A percentile compares a stretch with the other conserved stretches of the same genome.
Evolutionary conservation across 2,329 filamentous ascomycete genomes (phyloP).

Genomic region (Fusarium cyanostomum): DNA sequence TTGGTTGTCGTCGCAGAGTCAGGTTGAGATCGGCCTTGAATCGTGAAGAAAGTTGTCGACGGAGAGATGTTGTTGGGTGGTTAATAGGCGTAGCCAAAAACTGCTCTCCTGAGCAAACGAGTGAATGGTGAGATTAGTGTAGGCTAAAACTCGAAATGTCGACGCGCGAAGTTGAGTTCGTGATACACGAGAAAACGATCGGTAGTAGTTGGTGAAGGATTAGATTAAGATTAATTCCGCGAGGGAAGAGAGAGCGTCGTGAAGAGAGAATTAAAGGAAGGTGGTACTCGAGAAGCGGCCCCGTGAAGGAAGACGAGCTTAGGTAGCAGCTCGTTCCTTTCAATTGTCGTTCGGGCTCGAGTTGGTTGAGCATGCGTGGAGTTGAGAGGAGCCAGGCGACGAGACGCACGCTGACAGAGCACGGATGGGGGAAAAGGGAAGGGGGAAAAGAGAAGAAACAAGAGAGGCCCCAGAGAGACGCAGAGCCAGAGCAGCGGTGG

Average conservation of each 20-base stretch:
- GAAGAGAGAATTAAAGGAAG: slow-evolving; percentile 31
- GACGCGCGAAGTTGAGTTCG: slow-evolving; percentile 23
- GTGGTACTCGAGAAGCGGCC: slow-evolving; percentile 31
- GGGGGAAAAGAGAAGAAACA: slow-evolving; percentile 27
- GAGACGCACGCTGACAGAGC: slow-evolving; percentile 38
- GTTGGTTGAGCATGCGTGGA: slow-evolving; percentile 24
- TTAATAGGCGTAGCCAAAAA: slow-evolving; percentile 48
- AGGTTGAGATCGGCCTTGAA: slow-evolving; percentile 7
- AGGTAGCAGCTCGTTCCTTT: slow-evolving; percentile 37
- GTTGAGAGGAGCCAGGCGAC: slow-evolving; percentile 39
- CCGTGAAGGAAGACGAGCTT: slow-evolving; percentile 30
- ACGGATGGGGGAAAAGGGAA: slow-evolving; percentile 32
- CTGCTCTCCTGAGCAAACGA: slow-evolving; percentile 36
- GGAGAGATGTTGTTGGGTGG: slow-evolving; percentile 43
- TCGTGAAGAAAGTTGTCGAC: slow-evolving; percentile 31
- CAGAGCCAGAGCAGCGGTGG: slow-evolving; percentile 28
- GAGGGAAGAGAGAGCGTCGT: slow-evolving; percentile 35
- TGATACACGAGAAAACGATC: slow-evolving; percentile 33
- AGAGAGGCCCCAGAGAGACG: slow-evolving; percentile 25
- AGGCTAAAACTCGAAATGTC: slow-evolving; percentile 27
- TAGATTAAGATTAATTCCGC: slow-evolving; percentile 42
- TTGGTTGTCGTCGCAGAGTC: slow-evolving; percentile 18
- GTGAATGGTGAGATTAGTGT: slow-evolving; percentile 29
- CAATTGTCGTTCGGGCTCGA: slow-evolving; percentile 37
- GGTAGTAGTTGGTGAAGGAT: slow-evolving; percentile 40